Evolutionary conservation across 192 early-diverging fungal genomes (phyloP).

Genomic region (Coemansia sp.): DNA sequence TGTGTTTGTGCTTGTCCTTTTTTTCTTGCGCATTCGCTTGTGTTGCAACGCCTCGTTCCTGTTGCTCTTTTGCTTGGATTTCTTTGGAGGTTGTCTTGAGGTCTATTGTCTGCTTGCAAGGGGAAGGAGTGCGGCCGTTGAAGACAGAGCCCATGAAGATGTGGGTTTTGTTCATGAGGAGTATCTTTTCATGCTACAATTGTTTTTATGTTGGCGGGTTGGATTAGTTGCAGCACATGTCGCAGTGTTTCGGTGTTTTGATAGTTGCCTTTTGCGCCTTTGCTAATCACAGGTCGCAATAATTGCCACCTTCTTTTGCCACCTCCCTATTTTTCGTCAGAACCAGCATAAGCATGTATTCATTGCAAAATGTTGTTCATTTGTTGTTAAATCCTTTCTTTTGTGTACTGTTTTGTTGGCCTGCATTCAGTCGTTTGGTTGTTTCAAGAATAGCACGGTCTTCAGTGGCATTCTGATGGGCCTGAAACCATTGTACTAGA

Average conservation of each 20-base stretch:
- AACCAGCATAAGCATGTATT: not conserved
- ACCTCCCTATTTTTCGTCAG: too few relatives aligned
- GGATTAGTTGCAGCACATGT: slow-evolving; percentile 9
- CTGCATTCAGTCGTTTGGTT: not conserved
- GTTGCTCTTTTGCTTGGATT: not conserved
- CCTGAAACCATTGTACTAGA: slow-evolving; percentile 4
- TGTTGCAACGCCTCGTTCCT: slow-evolving; percentile 1
- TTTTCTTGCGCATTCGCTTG: not conserved
- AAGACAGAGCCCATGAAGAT: not conserved
- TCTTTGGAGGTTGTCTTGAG: slow-evolving; percentile 1
- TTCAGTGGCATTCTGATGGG: not conserved
- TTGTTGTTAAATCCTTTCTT: not conserved
- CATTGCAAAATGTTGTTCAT: not conserved
- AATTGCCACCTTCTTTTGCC: not conserved
- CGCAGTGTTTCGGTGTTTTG: not conserved
- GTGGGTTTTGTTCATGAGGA: not conserved
- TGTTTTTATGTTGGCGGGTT: slow-evolving; percentile 5
- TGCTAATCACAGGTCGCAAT: not conserved
- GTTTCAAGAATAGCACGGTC: not conserved
- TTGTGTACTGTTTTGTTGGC: not conserved
- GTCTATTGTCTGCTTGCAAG: not conserved
- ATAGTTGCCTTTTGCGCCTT: slow-evolving; percentile 4
- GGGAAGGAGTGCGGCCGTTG: not conserved
- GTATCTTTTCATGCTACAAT: slow-evolving; percentile 3
- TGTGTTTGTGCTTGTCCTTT: not conserved